A percentile compares a stretch with the other conserved stretches of the same genome.
Conservation (phyloP, 257 asterid species). For the Pogostemon cablin region DNA sequence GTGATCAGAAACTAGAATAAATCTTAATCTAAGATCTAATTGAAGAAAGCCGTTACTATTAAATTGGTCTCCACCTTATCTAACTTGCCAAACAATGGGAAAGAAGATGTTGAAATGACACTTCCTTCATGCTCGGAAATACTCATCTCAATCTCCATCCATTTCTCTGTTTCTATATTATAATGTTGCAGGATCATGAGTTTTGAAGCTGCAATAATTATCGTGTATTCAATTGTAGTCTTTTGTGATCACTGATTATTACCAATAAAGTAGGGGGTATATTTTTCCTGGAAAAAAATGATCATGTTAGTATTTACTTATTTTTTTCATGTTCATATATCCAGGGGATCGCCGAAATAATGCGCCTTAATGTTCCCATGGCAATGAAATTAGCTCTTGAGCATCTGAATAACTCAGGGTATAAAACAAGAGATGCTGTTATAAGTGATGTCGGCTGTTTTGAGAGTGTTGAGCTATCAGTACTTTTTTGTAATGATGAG, state of each 20-base stretch:
- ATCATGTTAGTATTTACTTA: conserved; percentile 9
- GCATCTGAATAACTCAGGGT: conserved; percentile 55
- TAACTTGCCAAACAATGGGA: conserved; percentile 2
- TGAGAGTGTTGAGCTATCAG: conserved; percentile 82
- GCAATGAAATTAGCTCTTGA: conserved; percentile 88
- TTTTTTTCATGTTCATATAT: conserved; percentile 28
- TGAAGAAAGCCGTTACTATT: background rate
- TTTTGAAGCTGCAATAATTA: conserved; percentile 13
- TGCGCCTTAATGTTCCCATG: conserved; percentile 92
- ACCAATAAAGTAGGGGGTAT: background rate
- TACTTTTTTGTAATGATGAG: conserved; percentile 88
- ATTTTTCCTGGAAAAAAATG: conserved; percentile 4
- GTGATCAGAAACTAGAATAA: conserved; percentile 19
- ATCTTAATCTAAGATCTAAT: background rate
- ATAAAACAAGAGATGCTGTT: conserved; percentile 67
- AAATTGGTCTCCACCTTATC: background rate
- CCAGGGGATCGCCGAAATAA: conserved; percentile 84
- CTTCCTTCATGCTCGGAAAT: background rate
- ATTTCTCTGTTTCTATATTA: background rate
- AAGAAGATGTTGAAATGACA: conserved; percentile 10
- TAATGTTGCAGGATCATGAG: background rate
- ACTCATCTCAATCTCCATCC: background rate
- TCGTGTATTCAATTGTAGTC: background rate
- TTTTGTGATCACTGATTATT: conserved; percentile 13
- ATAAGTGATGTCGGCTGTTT: conserved; percentile 73